Evolutionary conservation across 2,329 filamentous ascomycete species (phyloP), one percentile per base, ranked within the genome.

Genomic region (Colletotrichum paranaense): DNA sequence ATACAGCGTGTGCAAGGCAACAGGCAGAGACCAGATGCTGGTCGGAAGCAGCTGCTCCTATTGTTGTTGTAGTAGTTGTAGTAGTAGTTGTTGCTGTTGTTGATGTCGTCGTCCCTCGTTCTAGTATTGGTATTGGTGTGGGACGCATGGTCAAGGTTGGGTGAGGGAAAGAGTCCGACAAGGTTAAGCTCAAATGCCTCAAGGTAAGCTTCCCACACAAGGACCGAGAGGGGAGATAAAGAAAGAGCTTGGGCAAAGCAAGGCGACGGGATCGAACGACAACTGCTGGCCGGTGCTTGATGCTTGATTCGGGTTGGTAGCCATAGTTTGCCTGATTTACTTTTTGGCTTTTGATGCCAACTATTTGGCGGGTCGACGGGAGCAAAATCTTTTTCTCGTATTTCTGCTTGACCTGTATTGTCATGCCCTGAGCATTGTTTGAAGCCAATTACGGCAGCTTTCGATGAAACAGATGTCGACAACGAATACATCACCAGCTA

Each of bases 271-370:
- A 65, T 59, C 38, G 58, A 68, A 70, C 59, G 68, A 38, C 55
- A 67, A 67, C 62, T 55, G 62, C 56, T 56, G 62, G 55, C 53
- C 52, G 60, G 53, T 69, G 67, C 55, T 70, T 60, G 38, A 35
- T 55, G 19, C 14, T 66, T 70, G 55, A 49, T 56, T 46, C n/a
- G 26, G 38, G 53, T 5, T 30, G 42, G 5, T 46, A 19, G 42
- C 42, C 42, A 7, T 52, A 7, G 16, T 46, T 66, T 28, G 62
- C 46, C n/a, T 28, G 28, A 62, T 42, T 14, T 42, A 8, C 11
- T 35, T 24, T 28, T 28, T 55, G 49, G 57, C 22, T 56, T 38
- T 26, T 14, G 11, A 28, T 22, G n/a, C 24, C 26, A 35, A 24
- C 42, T 11, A 26, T 62, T 24, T 8, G 26, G 26, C 11, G 19